Percentiles rank a stretch among this genome's conserved stretches.
These are phyloP conservation scores for Aureobasidium sp. DNA, from an alignment of 2,329 filamentous ascomycete genomes.

Conservation along the genomic window DNA sequence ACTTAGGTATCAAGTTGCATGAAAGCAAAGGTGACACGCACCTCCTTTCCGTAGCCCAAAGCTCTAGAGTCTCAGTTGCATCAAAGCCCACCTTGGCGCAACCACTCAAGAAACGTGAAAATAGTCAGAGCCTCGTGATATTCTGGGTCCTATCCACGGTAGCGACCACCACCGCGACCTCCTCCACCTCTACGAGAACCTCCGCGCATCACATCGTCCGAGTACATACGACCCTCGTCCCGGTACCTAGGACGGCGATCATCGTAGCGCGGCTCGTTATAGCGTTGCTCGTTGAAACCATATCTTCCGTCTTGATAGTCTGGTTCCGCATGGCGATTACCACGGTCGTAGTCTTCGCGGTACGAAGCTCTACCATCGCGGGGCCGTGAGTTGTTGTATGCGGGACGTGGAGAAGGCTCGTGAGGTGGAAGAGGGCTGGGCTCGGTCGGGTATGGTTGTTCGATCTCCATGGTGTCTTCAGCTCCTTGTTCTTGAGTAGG, in stretches of 20 bases:
- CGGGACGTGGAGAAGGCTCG: constrained; percentile 17
- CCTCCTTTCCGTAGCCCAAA: background rate
- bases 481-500: constrained; percentile 4
- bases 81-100: background rate
- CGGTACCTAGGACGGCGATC: constrained; percentile 17
- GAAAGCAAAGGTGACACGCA: background rate
- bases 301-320: constrained; percentile 36
- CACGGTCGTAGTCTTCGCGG: constrained; percentile 15
- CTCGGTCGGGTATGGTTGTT: constrained; percentile 23
- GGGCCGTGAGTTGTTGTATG: constrained; percentile 16
- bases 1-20: background rate
- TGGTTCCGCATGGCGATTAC: constrained; percentile 22
- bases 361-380: constrained; percentile 19
- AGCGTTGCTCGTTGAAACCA: constrained; percentile 28
- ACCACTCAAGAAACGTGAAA: background rate
- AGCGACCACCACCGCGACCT: constrained; percentile 19
- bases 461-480: constrained; percentile 37
- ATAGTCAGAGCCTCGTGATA: background rate
- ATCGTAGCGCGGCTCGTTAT: constrained; percentile 15
- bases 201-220: constrained; percentile 18
- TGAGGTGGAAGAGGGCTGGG: constrained; percentile 19
- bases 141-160: constrained; percentile 15
- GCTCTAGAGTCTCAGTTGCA: background rate
- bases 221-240: constrained; percentile 24
- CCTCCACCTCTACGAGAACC: constrained; percentile 14